Evolutionary conservation across 2,329 filamentous ascomycete species (phyloP), one percentile per base, ranked within the genome.

Genomic region (Cytospora paraplurivora): DNA sequence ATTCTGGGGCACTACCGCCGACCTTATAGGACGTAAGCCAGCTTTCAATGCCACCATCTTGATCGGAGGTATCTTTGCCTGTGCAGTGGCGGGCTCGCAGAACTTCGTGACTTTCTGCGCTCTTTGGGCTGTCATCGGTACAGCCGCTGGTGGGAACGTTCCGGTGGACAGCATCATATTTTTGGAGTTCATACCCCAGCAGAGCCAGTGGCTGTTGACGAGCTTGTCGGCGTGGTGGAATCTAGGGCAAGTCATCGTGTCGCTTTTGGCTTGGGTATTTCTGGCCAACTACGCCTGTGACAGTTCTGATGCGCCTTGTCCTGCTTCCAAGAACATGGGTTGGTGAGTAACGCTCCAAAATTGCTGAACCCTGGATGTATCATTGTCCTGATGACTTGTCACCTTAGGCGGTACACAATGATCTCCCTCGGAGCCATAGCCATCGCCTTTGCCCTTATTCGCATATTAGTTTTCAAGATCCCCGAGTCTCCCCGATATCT

Each of bases 91-190:
- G 0, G 82, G 83, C 0, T 80, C 82, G 0, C 82, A 81, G 2
- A 86, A 81, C 65, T 89, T 88, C 63, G 79, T 79, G 1, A 81
- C 82, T 0, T 80, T 87, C 37, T 83, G 81, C 7, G 72, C 76
- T 2, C 82, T 88, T 63, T 84, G 83, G 17, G 84, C 85, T 10
- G 73, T 83, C 44, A 73, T 79, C 7, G 77, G 77, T 8, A 74
- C 74, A 1, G 76, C 72, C 1, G 78, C 76, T 7, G 80, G 79
- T 17, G 81, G 81, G 8, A 84, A 84, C 62, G 74, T 83, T 10
- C 77, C 81, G 17, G 77, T 84, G 53, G 81, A 84, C 71, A 79
- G 77, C 37, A 79, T 79, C 65, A 79, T 84, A 49, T 82, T 83
- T 68, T 73, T 84, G 21, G 81, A 84, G 64, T 83, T 81, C 67